These are phyloP conservation scores for Grosmannia penicillata DNA, from an alignment of 2,329 filamentous ascomycete species.

Conservation along the genomic window DNA sequence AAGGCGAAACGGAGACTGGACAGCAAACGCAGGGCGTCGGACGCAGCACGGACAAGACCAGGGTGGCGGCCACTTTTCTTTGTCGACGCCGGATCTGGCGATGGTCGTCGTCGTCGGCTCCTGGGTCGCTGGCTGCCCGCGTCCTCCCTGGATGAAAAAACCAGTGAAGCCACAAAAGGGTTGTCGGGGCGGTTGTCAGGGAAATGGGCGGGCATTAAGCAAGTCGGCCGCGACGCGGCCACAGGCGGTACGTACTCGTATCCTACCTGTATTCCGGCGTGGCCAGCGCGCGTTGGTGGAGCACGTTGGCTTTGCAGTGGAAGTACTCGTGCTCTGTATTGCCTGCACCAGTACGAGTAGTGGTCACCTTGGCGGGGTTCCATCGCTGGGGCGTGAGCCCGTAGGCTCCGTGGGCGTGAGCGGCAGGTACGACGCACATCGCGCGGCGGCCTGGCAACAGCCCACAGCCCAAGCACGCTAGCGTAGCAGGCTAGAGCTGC, in stretches of 20 bases:
- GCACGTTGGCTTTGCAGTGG: not conserved
- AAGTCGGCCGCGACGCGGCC: no score
- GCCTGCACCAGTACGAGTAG: no score
- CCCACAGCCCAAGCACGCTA: not conserved
- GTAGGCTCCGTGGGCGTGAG: no score
- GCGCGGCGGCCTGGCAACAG: not conserved
- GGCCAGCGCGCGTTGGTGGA: not conserved
- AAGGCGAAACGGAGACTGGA: not conserved
- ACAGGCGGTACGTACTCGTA: no score
- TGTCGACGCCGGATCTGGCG: not conserved
- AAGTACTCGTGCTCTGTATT: no score
- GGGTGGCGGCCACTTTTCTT: no score
- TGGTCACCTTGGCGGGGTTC: not conserved
- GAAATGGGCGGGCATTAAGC: slow-evolving; percentile 1
- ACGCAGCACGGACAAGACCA: no score
- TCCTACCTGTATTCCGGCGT: no score
- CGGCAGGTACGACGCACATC: no score
- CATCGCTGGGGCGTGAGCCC: not conserved
- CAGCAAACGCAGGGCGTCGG: not conserved
- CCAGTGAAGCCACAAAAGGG: no score
- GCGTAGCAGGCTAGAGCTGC: not conserved
- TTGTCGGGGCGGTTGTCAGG: slow-evolving; percentile 1
- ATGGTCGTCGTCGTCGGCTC: not conserved
- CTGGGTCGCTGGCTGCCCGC: not conserved
- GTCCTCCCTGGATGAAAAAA: slow-evolving; percentile 2